A percentile compares a stretch with the other conserved stretches of the same genome.
These are phyloP conservation scores for Pythium sp. DNA, from an alignment of 352 stramenopile species.

Conservation along the genomic window DNA sequence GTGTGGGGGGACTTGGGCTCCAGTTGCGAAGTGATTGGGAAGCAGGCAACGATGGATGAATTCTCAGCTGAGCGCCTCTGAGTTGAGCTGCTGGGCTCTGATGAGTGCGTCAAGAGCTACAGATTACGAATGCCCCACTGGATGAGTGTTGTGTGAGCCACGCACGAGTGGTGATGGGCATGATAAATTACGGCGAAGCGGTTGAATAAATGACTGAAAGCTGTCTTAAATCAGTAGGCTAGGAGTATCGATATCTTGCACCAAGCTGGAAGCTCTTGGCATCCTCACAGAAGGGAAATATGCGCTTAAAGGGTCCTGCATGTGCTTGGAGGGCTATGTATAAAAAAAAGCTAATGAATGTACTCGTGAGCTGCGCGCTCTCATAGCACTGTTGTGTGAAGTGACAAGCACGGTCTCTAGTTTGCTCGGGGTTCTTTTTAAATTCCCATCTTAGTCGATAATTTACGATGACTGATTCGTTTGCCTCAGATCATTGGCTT, in stretches of 20 bases:
- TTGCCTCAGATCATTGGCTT: neutral
- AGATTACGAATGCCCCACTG: neutral
- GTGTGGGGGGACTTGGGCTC: neutral
- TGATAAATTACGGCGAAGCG: neutral
- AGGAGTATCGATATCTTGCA: no score
- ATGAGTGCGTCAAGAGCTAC: neutral
- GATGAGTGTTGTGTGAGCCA: neutral
- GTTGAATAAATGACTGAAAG: neutral
- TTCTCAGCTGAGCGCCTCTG: neutral
- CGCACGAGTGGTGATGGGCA: neutral
- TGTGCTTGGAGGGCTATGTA: no score
- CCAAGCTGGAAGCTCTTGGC: no score
- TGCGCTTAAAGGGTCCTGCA: no score
- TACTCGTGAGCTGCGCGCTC: no score
- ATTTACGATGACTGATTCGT: neutral
- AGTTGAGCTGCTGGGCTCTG: neutral
- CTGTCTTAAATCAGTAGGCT: neutral
- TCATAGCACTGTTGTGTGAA: no score
- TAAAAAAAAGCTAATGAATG: no score
- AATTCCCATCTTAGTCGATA: neutral
- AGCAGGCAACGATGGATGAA: neutral
- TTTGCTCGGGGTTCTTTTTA: neutral
- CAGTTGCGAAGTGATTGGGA: constrained; percentile 11
- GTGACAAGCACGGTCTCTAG: no score
- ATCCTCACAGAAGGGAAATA: no score